These are phyloP conservation scores for Candida endomychidarum DNA, from an alignment of 805 yeast genomes.

Conservation along the genomic window DNA sequence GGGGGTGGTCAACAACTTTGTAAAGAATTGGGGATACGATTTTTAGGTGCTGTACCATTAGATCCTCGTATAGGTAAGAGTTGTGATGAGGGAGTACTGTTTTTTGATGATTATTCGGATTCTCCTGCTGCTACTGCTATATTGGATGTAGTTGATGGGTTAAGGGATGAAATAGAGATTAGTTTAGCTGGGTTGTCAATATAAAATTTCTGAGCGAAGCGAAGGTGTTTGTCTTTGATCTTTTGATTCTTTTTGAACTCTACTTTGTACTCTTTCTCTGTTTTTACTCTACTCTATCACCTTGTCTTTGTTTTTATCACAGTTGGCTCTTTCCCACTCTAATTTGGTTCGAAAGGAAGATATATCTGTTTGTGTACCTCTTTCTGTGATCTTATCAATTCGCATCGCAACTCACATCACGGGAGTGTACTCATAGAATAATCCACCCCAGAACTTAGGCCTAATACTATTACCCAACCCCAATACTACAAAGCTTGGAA, in stretches of 20 bases:
- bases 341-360: too few species aligned
- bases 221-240: too few species aligned
- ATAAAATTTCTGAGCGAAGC: too few species aligned
- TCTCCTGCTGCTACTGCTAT: conserved; percentile 92
- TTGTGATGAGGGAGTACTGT: conserved; percentile 85
- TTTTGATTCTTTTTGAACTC: neutral
- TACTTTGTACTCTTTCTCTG: neutral
- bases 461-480: too few species aligned
- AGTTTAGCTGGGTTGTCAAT: conserved; percentile 15
- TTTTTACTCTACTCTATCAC: neutral
- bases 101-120: conserved; percentile 80
- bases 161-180: conserved; percentile 55
- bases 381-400: too few species aligned
- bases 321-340: too few species aligned
- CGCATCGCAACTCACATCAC: too few species aligned
- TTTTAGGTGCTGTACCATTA: conserved; percentile 88
- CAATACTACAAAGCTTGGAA: too few species aligned
- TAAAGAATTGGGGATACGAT: conserved; percentile 72
- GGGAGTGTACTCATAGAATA: too few species aligned
- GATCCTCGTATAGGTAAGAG: conserved; percentile 92
- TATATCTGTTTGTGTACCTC: too few species aligned
- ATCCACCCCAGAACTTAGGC: too few species aligned
- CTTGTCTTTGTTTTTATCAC: neutral
- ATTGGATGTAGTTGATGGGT: conserved; percentile 72
- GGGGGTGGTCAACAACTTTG: conserved; percentile 93